A percentile compares a stretch with the other conserved stretches of the same genome.
These are phyloP conservation scores for Monosporozyma aerobia DNA, from an alignment of 805 yeast genomes.

Conservation along the genomic window DNA sequence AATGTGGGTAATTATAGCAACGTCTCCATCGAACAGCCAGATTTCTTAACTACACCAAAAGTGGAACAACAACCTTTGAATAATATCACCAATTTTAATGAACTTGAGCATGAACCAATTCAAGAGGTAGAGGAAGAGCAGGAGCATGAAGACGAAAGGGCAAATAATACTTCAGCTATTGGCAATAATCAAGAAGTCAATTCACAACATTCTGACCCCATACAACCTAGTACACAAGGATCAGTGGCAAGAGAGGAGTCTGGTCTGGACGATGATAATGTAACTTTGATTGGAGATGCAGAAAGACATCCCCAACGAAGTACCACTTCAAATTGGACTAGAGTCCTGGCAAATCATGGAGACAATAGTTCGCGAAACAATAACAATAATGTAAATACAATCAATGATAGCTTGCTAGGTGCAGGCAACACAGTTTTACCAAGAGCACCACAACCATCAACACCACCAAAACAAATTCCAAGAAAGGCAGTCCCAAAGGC, in stretches of 20 bases:
- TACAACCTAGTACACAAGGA: not conserved
- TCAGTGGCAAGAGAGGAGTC: not conserved
- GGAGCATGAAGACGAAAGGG: not conserved
- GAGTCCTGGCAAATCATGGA: not conserved
- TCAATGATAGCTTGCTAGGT: not conserved
- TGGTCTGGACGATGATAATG: not conserved
- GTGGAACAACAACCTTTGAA: constrained; percentile 2
- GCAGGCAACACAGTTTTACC: not conserved
- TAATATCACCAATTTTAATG: not conserved
- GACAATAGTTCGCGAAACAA: not conserved
- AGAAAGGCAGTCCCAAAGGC: not conserved
- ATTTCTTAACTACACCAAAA: constrained; percentile 24
- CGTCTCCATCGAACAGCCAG: constrained; percentile 20
- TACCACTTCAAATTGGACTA: not conserved
- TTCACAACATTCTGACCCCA: not conserved
- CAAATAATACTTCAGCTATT: not conserved
- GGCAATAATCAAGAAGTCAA: not conserved
- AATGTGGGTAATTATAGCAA: not conserved
- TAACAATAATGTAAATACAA: not conserved
- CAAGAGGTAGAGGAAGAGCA: not conserved
- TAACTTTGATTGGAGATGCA: not conserved
- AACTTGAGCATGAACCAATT: not conserved
- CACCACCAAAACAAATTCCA: not conserved
- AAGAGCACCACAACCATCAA: not conserved
- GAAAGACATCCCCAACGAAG: not conserved